Base-by-base conservation (phyloP, 106 monocot genomes). In the Phalaenopsis equestris region DNA sequence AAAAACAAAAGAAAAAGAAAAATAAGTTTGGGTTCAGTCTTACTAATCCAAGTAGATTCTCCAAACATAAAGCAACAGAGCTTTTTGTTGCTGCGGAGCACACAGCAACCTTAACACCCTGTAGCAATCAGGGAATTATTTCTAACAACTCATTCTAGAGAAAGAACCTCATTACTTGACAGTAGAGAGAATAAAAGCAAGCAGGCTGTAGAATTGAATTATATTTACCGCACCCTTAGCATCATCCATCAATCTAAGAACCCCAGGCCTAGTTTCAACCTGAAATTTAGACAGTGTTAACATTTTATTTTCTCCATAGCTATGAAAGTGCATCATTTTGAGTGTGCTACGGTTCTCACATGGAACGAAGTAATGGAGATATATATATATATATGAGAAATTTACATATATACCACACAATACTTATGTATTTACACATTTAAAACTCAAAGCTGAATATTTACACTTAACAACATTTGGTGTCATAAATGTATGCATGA, bases 71-170 rank as follows among this genome's bases (percentile, higher is more conserved):
- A 36, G 93, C 81, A 16, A 99, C 94, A 68, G 98, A 99, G 84
- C 98, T 99, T 88, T 99, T 99, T 75, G 98, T 99, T 75, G 98
- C 98, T 23, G 94, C 98, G 79, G 98, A 99, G 77, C 98, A 99
- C 79, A 99, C 98, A 80, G 98, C 89, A 84, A 94, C 83, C 68
- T 88, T 92, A 42, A 98, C 90, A 82, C 97, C 94, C 97, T 98
- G 72, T 30, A 80, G 18, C 43, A 64, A 30, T 79, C 18, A 79
- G 47, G 2, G 83, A 67, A 38, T 45, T 38, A 24, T 46, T 65
- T 67, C 68, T 77, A 39, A 72, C n/a, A 8, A 41, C 4, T 11
- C 48, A 48, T 48, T 48, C 7, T 8, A 48, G 0, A 48, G 30
- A 30, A 30, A 30, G 30, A 30, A 19, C 67, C n/a, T 21, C 17